Conservation (phyloP, 768 basidiomycete genomes). For the Termitomyces sp. region DNA sequence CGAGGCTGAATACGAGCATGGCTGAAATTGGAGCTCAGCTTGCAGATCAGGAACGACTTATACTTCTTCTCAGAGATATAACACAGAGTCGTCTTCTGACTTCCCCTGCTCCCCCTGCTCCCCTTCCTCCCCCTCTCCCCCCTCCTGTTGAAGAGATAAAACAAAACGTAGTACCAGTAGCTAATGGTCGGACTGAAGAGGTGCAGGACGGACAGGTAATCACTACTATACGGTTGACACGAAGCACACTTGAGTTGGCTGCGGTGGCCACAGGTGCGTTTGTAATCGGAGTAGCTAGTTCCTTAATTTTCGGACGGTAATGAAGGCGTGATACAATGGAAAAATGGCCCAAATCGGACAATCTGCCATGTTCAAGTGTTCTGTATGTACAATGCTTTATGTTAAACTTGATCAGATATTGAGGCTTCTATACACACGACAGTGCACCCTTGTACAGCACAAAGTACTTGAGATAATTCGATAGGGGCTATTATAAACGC, state of each 20-base stretch:
- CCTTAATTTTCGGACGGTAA: conserved; percentile 26
- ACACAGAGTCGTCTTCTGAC: conserved; percentile 4
- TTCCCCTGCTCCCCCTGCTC: background rate
- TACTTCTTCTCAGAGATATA: conserved; percentile 12
- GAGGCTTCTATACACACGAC: conserved; percentile 47
- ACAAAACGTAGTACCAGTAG: background rate
- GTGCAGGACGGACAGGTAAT: conserved; percentile 4
- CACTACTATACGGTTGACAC: conserved; percentile 6
- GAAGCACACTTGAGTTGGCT: conserved; percentile 16
- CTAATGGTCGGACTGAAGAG: conserved; percentile 6
- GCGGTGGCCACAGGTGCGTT: conserved; percentile 34
- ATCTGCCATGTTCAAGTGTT: background rate
- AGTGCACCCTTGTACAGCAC: conserved; percentile 43
- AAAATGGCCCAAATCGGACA: background rate
- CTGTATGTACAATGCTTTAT: too few species aligned
- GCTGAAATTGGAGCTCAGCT: conserved; percentile 45
- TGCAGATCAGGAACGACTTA: conserved; percentile 34
- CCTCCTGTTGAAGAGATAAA: background rate
- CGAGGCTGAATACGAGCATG: conserved; percentile 46
- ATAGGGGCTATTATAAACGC: conserved; percentile 1
- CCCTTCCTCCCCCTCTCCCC: too few species aligned
- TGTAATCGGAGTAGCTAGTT: conserved; percentile 29
- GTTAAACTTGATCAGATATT: conserved; percentile 21
- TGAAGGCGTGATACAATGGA: conserved; percentile 1
- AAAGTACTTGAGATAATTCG: background rate